Percentiles rank a stretch among this genome's conserved stretches.
Evolutionary conservation across 164 flowering plant species (phyloP).

Genomic region (Akebia trifoliata): DNA sequence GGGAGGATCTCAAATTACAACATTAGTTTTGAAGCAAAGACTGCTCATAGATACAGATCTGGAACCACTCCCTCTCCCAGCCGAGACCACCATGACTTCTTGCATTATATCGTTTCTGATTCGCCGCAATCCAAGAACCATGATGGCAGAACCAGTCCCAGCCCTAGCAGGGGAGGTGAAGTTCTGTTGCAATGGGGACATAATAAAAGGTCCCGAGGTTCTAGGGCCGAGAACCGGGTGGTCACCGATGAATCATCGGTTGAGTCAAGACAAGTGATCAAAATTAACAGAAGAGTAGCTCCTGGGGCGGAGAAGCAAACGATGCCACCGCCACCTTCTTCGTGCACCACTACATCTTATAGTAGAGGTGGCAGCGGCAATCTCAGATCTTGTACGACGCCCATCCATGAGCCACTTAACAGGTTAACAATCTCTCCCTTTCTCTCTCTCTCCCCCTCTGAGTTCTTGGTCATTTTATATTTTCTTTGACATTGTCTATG

Average conservation of each 20-base stretch:
- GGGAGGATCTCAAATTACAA: slow-evolving; percentile 7
- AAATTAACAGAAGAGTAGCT: slow-evolving; percentile 23
- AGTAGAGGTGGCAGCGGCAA: slow-evolving; percentile 14
- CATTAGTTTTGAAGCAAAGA: slow-evolving; percentile 14
- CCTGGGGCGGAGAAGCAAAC: neutral
- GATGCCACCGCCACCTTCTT: slow-evolving; percentile 18
- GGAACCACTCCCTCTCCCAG: slow-evolving; percentile 17
- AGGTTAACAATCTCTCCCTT: slow-evolving; percentile 13
- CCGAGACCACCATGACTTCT: slow-evolving; percentile 12
- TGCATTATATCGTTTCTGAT: slow-evolving; percentile 8
- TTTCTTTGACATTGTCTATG: neutral
- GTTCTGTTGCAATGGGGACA: slow-evolving; percentile 41
- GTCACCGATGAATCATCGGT: slow-evolving; percentile 18
- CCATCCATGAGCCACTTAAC: slow-evolving; percentile 18
- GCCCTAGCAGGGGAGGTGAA: slow-evolving; percentile 18
- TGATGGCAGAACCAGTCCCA: slow-evolving; percentile 11
- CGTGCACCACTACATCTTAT: slow-evolving; percentile 8
- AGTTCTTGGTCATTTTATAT: too few species aligned
- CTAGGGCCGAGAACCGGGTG: slow-evolving; percentile 22
- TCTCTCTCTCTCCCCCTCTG: neutral
- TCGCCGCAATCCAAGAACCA: slow-evolving; percentile 15
- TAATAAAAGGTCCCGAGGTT: slow-evolving; percentile 32
- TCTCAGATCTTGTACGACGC: slow-evolving; percentile 18
- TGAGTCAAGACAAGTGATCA: slow-evolving; percentile 22
- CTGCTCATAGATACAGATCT: slow-evolving; percentile 17